A percentile compares a stretch with the other conserved stretches of the same genome.
phyloP scores from a whole-genome alignment of 2,329 filamentous ascomycete species.

The Ilyonectria destructans region DNA sequence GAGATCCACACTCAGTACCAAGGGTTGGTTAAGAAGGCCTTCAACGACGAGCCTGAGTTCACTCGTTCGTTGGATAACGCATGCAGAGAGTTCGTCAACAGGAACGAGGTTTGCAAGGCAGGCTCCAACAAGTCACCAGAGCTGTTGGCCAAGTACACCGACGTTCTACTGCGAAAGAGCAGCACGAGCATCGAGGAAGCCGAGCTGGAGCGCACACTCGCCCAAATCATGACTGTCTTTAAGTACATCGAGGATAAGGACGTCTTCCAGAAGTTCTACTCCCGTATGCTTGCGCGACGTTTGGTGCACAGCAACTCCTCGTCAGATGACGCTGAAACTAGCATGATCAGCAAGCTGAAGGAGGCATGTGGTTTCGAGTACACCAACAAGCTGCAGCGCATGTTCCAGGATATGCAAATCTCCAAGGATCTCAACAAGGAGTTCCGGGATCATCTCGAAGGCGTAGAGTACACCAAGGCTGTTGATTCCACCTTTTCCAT shows the following conservation, averaged over 20 bases:
- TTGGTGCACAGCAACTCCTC: conserved; percentile 96
- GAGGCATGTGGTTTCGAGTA: conserved; percentile 99
- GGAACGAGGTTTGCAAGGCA: conserved; percentile 95
- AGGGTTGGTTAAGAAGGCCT: conserved; percentile 90
- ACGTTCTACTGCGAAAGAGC: conserved; percentile 92
- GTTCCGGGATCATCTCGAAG: conserved; percentile 84
- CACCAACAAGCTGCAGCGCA: conserved; percentile 98
- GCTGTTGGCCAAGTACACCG: conserved; percentile 94
- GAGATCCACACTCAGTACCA: conserved; percentile 97
- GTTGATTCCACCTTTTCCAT: conserved; percentile 93
- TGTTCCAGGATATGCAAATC: conserved; percentile 99
- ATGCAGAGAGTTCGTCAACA: conserved; percentile 97
- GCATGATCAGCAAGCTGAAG: conserved; percentile 99
- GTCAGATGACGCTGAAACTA: conserved; percentile 97
- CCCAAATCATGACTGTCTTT: conserved; percentile 99
- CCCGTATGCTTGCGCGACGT: conserved; percentile 94
- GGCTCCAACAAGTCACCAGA: conserved; percentile 96
- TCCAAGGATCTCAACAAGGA: conserved; percentile 95
- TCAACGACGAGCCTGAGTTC: conserved; percentile 96
- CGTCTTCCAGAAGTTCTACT: conserved; percentile 99
- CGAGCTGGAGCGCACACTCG: conserved; percentile 89
- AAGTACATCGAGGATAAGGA: conserved; percentile 99
- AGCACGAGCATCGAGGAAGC: conserved; percentile 94
- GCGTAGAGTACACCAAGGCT: conserved; percentile 73
- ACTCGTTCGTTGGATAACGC: conserved; percentile 97